phyloP scores from a whole-genome alignment of 202 grass and related monocot genomes.

The Saccharum hybrid region DNA sequence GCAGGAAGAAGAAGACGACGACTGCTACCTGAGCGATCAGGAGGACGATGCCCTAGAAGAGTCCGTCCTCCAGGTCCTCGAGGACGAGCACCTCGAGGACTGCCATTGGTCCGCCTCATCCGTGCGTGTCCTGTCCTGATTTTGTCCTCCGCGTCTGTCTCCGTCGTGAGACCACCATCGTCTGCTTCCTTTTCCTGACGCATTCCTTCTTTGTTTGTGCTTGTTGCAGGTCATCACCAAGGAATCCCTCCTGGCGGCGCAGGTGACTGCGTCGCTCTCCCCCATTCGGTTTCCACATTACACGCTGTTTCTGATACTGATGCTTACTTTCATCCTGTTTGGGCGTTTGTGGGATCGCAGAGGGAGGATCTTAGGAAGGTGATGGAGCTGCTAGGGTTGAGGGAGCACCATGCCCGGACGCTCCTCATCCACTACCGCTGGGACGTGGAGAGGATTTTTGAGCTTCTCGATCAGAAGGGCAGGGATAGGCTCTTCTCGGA shows the following conservation, averaged over 20 bases:
- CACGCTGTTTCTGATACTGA: conserved; percentile 27
- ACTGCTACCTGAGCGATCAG: conserved; percentile 89
- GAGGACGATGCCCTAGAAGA: conserved; percentile 80
- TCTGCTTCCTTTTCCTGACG: conserved; percentile 26
- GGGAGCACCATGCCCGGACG: conserved; percentile 92
- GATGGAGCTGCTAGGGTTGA: conserved; percentile 78
- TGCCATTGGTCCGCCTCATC: conserved; percentile 87
- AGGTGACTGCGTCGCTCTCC: conserved; percentile 56
- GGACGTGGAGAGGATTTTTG: conserved; percentile 96
- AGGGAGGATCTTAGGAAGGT: conserved; percentile 96
- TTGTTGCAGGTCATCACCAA: conserved; percentile 90
- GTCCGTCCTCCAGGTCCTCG: conserved; percentile 76
- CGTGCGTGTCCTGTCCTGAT: conserved; percentile 36
- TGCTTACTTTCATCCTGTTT: not conserved
- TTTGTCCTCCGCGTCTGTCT: not conserved
- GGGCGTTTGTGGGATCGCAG: conserved; percentile 48
- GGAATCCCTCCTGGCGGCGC: conserved; percentile 79
- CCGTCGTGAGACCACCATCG: not conserved
- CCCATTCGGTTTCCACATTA: conserved; percentile 29
- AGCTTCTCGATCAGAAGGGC: conserved; percentile 95
- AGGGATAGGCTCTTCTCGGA: conserved; percentile 77
- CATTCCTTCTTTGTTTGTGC: conserved; percentile 38
- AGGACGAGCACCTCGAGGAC: conserved; percentile 72
- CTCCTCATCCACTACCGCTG: conserved; percentile 95
- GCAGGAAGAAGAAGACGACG: conserved; percentile 61